phyloP scores from a whole-genome alignment of 148 eudicot species.

The Cornus kousa region DNA sequence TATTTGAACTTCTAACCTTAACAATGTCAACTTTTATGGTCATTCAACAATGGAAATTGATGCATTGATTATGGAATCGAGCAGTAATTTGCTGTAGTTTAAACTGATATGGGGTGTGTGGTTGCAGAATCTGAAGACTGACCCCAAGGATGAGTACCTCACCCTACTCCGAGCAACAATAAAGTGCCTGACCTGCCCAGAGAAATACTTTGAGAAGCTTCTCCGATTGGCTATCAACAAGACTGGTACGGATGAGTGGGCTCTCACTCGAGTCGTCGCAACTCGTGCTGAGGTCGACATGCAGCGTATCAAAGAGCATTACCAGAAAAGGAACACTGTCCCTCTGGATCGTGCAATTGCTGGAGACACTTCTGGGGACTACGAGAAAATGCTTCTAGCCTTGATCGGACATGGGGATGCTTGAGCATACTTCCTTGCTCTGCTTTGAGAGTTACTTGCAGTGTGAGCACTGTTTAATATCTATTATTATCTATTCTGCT shows the following conservation, averaged over 20 bases:
- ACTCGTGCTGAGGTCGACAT: slow-evolving; percentile 85
- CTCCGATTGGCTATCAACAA: slow-evolving; percentile 69
- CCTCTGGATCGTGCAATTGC: slow-evolving; percentile 67
- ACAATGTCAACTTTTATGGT: background rate
- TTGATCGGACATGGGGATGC: slow-evolving; percentile 63
- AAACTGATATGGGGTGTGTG: background rate
- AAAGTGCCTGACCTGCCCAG: slow-evolving; percentile 77
- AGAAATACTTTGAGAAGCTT: slow-evolving; percentile 78
- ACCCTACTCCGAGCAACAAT: slow-evolving; percentile 62
- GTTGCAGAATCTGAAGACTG: slow-evolving; percentile 67
- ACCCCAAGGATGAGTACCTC: slow-evolving; percentile 68
- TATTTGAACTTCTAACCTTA: background rate
- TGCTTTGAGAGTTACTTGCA: background rate
- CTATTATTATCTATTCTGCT: background rate
- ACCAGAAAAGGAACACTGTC: slow-evolving; percentile 71
- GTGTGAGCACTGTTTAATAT: background rate
- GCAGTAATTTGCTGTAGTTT: background rate
- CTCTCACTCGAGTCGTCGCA: slow-evolving; percentile 78
- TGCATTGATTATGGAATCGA: background rate
- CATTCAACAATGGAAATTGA: background rate
- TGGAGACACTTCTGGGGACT: slow-evolving; percentile 80
- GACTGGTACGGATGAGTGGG: slow-evolving; percentile 83
- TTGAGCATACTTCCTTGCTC: slow-evolving; percentile 14
- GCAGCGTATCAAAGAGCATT: slow-evolving; percentile 73
- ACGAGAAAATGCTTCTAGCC: slow-evolving; percentile 75